A percentile compares a stretch with the other conserved stretches of the same genome.
Conservation (phyloP, 1,284 basidiomycete genomes). For the Trichosporon coremiiforme region DNA sequence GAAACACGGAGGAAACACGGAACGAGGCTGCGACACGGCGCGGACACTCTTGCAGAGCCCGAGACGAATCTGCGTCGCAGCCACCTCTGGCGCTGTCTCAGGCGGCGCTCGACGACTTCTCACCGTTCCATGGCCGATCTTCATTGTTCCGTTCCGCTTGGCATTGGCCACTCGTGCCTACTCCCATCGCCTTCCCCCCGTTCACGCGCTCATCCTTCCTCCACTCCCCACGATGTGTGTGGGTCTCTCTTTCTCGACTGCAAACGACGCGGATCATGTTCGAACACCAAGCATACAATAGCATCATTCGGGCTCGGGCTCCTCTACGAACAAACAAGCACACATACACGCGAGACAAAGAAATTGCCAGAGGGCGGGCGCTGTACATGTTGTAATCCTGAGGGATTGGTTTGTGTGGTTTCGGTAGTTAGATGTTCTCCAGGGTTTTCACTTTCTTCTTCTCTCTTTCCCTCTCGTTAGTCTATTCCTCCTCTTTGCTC, state of each 20-base stretch:
- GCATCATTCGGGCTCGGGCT: constrained; percentile 4
- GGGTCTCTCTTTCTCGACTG: background rate
- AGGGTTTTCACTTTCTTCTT: background rate
- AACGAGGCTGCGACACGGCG: background rate
- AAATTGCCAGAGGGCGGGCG: background rate
- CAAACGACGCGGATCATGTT: background rate
- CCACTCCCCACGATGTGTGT: background rate
- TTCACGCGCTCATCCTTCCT: background rate
- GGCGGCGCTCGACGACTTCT: background rate
- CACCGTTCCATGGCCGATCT: background rate
- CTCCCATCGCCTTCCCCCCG: background rate
- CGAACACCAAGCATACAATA: background rate
- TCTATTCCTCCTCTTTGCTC: background rate
- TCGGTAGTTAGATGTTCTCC: background rate
- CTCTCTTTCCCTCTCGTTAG: background rate
- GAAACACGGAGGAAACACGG: background rate
- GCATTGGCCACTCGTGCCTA: background rate
- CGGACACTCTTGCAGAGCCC: background rate
- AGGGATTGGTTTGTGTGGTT: constrained; percentile 15
- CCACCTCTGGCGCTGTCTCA: constrained; percentile 1
- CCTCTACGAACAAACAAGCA: constrained; percentile 9
- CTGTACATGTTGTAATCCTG: constrained; percentile 20
- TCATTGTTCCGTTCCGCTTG: background rate
- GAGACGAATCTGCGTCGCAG: background rate
- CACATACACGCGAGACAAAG: constrained; percentile 6